Conservation (phyloP, 78 protist genomes). For the Dictyostelium capitatum region DNA sequence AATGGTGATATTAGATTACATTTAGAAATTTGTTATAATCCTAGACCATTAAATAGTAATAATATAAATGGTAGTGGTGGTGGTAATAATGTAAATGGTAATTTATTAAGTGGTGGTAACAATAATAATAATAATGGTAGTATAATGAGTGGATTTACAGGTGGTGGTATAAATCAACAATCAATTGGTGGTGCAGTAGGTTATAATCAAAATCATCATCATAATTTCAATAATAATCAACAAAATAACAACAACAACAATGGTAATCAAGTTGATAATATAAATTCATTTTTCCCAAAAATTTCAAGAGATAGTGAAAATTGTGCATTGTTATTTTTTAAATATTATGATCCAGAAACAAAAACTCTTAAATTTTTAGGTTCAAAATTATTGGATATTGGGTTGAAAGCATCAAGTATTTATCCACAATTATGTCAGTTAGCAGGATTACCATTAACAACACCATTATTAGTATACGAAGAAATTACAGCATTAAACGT, state of each 20-base stretch:
- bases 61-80: not conserved
- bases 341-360: conserved; percentile 40
- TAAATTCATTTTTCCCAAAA: conserved; percentile 30
- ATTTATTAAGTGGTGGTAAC: not conserved
- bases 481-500: conserved; percentile 36
- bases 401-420: not conserved
- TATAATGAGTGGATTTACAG: not conserved
- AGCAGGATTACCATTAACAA: conserved; percentile 25
- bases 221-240: not conserved
- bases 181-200: not conserved
- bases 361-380: conserved; percentile 42
- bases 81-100: not conserved
- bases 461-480: conserved; percentile 24
- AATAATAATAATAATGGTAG: not conserved
- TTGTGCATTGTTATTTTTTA: conserved; percentile 47
- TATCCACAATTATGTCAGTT: conserved; percentile 33
- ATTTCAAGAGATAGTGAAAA: conserved; percentile 2
- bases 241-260: too few species aligned
- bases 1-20: conserved; percentile 41
- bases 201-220: not conserved
- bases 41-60: conserved; percentile 24
- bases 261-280: not conserved
- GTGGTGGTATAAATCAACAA: not conserved
- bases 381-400: conserved; percentile 38
- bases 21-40: conserved; percentile 49